Percentiles rank a stretch among this genome's conserved stretches.
Conservation (phyloP, 768 basidiomycete species). For the Suillus subalutaceus region DNA sequence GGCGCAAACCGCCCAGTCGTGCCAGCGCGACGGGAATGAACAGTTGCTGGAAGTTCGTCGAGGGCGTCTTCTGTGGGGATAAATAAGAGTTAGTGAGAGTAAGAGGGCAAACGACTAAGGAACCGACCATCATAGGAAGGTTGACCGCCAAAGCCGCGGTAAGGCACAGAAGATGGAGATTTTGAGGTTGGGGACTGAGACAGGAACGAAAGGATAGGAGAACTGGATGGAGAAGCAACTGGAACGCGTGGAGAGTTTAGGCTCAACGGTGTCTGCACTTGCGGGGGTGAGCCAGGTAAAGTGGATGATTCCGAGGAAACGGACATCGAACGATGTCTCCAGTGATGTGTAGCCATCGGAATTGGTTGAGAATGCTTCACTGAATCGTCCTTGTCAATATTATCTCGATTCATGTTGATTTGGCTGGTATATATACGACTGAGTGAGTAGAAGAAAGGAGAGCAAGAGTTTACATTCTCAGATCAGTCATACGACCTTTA, state of each 20-base stretch:
- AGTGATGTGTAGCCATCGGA: slow-evolving; percentile 49
- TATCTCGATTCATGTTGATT: slow-evolving; percentile 21
- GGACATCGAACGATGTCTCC: slow-evolving; percentile 62
- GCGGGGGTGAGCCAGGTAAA: slow-evolving; percentile 55
- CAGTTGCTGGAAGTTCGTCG: slow-evolving; percentile 44
- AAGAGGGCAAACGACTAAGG: slow-evolving; percentile 2
- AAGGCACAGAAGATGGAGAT: slow-evolving; percentile 58
- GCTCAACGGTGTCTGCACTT: slow-evolving; percentile 53
- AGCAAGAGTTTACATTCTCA: not conserved
- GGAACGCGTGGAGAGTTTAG: slow-evolving; percentile 44
- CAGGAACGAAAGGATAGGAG: slow-evolving; percentile 75
- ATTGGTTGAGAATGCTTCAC: slow-evolving; percentile 68
- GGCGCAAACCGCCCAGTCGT: slow-evolving; percentile 55
- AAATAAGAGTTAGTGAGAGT: not conserved
- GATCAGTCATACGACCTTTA: slow-evolving; percentile 17
- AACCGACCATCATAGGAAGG: slow-evolving; percentile 66
- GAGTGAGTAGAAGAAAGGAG: slow-evolving; percentile 11
- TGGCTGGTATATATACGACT: slow-evolving; percentile 1
- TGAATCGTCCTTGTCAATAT: slow-evolving; percentile 25
- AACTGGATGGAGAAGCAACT: slow-evolving; percentile 57
- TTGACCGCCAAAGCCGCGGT: slow-evolving; percentile 51
- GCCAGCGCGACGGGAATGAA: slow-evolving; percentile 66
- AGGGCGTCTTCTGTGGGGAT: slow-evolving; percentile 40
- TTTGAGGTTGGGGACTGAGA: slow-evolving; percentile 58
- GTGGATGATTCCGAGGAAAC: slow-evolving; percentile 62